Evolutionary conservation across 2,329 filamentous ascomycete species (phyloP), one percentile per base, ranked within the genome.

Genomic region (Fusarium coicis): DNA sequence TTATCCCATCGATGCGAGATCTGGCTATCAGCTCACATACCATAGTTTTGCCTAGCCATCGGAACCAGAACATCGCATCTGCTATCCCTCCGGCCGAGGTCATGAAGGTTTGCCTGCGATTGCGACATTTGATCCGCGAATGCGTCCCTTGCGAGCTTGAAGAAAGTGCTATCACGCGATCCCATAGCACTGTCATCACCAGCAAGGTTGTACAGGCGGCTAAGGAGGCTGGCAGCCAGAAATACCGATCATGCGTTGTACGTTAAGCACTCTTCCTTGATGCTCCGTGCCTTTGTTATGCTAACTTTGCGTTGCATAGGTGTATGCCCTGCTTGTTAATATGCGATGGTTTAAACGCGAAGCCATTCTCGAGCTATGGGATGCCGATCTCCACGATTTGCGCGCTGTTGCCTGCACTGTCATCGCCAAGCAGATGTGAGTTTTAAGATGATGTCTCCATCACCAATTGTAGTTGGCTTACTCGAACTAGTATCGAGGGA

Each of bases 61-160:
- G 86, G 74, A 86, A 90, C 74, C 87, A 89, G 18, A 80, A 85
- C 2, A 83, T 91, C 47, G 83, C 90, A 46, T 91, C 93, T 16
- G 90, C 93, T 34, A 91, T 96, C 40, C 89, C 93, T 2, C 87
- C 95, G 18, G 86, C 88, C 67, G 92, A 96, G 77, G 95, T 98
- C 70, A 98, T 96, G 69, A 95, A 95, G 80, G 88, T 97, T 63
- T 96, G 95, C 32, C 88, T 99, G 21, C 93, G 95, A 64, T 87
- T 99, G 73, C 97, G 96, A 77, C 94, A 97, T 80, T 91, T 97
- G 76, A 91, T 99, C 77, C 95, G 97, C 82, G 90, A 95, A 80
- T 92, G 95, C 62, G 90, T 99, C 32, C 93, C 96, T 3, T 98
- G 94, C 84, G 96, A 99, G 82, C 87, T 99, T 43, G 92, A 96